Percentiles rank a stretch among this genome's conserved stretches.
Conservation (phyloP, 2,329 filamentous ascomycete species). For the Triangularia setosa region DNA sequence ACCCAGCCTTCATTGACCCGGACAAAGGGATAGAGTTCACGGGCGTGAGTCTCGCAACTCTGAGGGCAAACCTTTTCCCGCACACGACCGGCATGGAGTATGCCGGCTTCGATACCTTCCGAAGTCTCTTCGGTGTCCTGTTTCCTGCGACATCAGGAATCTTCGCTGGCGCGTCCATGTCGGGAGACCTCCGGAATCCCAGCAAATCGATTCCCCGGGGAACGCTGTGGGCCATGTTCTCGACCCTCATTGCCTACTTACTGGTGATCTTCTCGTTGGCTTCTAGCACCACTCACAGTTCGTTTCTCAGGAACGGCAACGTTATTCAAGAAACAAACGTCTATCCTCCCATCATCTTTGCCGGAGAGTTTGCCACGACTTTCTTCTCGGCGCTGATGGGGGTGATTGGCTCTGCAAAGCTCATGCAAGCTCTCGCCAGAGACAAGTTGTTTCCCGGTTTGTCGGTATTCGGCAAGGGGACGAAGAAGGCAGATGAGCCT, state of each 20-base stretch:
- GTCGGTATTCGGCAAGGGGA: constrained; percentile 69
- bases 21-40: constrained; percentile 69
- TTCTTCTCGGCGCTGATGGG: constrained; percentile 88
- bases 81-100: constrained; percentile 61
- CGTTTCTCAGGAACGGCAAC: constrained; percentile 71
- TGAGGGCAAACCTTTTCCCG: constrained; percentile 71
- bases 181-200: constrained; percentile 76
- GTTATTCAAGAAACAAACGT: constrained; percentile 77
- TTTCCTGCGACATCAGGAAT: constrained; percentile 68
- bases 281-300: constrained; percentile 67
- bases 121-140: constrained; percentile 79
- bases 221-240: constrained; percentile 71
- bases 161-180: constrained; percentile 80
- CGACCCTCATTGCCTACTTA: constrained; percentile 73
- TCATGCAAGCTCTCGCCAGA: constrained; percentile 76
- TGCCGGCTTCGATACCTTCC: constrained; percentile 64
- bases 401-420: constrained; percentile 77
- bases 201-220: constrained; percentile 81
- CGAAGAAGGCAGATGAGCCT: constrained; percentile 68
- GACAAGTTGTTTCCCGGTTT: constrained; percentile 77
- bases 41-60: constrained; percentile 65
- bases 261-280: constrained; percentile 76
- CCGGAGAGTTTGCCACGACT: constrained; percentile 77
- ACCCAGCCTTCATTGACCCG: constrained; percentile 62
- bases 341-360: constrained; percentile 68